Base-by-base conservation (phyloP, 352 stramenopile species). In the Phytophthora hibernalis region DNA sequence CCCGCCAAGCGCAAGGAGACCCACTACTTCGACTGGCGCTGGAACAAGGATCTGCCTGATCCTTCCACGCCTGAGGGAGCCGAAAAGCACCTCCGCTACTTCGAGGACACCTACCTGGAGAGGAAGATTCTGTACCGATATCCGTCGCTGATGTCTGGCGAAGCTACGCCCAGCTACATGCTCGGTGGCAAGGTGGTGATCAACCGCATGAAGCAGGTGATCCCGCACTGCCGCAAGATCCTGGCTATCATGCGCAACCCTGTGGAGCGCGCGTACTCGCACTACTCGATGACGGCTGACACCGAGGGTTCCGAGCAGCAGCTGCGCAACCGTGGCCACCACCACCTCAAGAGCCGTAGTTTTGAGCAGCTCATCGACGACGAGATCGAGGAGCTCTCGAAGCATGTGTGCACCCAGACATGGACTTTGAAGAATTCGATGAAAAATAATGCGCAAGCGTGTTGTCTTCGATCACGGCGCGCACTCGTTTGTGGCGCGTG, bases 11-110 rank as follows among this genome's bases (percentile, higher is more conserved):
- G 96, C 45, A 95, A 95, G 59, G 97, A 99, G 85, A 99, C 97
- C 13, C 97, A 99, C 78, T 99, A 98, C 71, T 97, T 99, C 22
- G 97, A 99, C 77, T 99, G 97, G 97, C 85, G 97, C 38, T 99
- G 97, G 96, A 94, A 98, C 68, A 74, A 77, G 22, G 76, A 82
- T 57, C 74, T 96, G 9, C 71, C 82, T 1, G 66, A 74, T 26
- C 70, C 79, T 35, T 77, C 79, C 6, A 85, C 83, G 13, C 67
- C 74, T 4, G 82, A 94, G 22, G 87, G 86, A 33, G 73, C 70
- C 8, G 53, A 77, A 28, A 67, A 83, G 44, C 90, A 96, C 78
- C 59, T 82, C 28, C 68, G 70, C 4, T 92, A 80, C 63, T 97
- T 97, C 70, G 68, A 76, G 28, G 63, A 90, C 57, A 95, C 88